These are phyloP conservation scores for Xanthoparmelia taractica DNA, from an alignment of 495 filamentous ascomycete genomes.

Conservation along the genomic window DNA sequence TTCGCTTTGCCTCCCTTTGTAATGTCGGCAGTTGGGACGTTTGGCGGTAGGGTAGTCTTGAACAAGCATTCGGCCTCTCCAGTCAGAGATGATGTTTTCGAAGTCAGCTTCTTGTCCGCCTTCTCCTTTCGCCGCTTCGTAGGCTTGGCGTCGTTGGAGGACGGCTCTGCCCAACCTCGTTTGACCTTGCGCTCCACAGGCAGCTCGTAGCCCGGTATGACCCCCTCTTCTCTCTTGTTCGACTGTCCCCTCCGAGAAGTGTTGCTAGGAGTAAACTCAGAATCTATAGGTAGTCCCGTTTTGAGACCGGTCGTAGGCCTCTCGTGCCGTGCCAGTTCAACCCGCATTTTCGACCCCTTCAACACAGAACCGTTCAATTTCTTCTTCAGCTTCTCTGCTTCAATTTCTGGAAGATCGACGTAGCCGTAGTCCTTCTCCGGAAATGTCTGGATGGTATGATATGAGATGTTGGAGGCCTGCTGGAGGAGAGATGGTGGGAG, in stretches of 20 bases:
- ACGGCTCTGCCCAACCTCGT: slow-evolving; percentile 78
- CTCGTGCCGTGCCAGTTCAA: slow-evolving; percentile 67
- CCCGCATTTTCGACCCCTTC: slow-evolving; percentile 73
- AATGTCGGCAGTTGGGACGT: slow-evolving; percentile 36
- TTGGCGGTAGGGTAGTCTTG: slow-evolving; percentile 66
- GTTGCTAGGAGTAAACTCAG: slow-evolving; percentile 22
- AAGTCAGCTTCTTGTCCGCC: slow-evolving; percentile 48
- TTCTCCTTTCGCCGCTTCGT: slow-evolving; percentile 44
- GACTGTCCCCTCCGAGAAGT: slow-evolving; percentile 29
- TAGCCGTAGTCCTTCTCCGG: slow-evolving; percentile 88
- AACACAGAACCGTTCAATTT: slow-evolving; percentile 86
- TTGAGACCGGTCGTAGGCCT: slow-evolving; percentile 29
- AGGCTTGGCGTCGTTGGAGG: slow-evolving; percentile 36
- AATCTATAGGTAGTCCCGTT: slow-evolving; percentile 8
- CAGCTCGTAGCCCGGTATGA: slow-evolving; percentile 64
- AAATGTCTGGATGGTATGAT: slow-evolving; percentile 73
- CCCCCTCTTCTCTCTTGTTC: slow-evolving; percentile 58
- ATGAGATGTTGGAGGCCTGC: slow-evolving; percentile 70
- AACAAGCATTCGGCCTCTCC: slow-evolving; percentile 73
- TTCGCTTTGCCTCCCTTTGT: slow-evolving; percentile 40
- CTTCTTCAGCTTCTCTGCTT: slow-evolving; percentile 81
- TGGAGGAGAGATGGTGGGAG: slow-evolving; percentile 39
- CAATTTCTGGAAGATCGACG: slow-evolving; percentile 67
- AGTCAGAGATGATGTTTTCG: slow-evolving; percentile 62
- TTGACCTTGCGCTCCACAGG: slow-evolving; percentile 65